These are phyloP conservation scores for Penicillium capsulatum DNA, from an alignment of 2,329 filamentous ascomycete genomes.

Conservation along the genomic window DNA sequence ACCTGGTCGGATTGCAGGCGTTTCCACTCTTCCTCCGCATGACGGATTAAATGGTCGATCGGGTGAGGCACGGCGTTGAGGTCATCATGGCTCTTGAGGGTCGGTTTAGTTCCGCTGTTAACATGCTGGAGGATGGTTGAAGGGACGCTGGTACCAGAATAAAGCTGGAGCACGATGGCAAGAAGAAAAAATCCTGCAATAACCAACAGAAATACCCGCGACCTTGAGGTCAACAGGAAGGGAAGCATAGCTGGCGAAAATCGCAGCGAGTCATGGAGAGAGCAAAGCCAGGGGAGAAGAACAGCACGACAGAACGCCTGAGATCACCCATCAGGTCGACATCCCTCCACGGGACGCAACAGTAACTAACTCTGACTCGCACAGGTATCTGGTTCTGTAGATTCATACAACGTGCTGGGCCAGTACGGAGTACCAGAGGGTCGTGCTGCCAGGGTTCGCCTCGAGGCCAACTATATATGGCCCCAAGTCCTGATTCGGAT, in stretches of 20 bases:
- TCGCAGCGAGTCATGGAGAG: no score
- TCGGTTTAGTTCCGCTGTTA: conserved; percentile 11
- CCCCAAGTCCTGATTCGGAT: no score
- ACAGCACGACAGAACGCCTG: no score
- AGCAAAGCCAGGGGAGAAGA: no score
- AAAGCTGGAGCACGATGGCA: neutral
- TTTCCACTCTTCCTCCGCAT: conserved; percentile 13
- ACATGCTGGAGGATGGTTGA: conserved; percentile 8
- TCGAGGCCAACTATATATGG: no score
- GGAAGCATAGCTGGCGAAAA: neutral
- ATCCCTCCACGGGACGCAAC: no score
- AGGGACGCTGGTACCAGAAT: neutral
- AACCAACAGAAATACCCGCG: neutral
- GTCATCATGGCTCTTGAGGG: neutral
- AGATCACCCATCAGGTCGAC: no score
- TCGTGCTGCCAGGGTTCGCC: no score
- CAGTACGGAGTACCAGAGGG: no score
- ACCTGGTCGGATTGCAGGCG: conserved; percentile 29
- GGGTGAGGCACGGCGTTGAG: conserved; percentile 10
- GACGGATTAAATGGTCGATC: conserved; percentile 17
- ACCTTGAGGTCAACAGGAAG: neutral
- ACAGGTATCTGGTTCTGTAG: no score
- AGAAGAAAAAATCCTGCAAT: neutral
- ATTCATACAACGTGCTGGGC: no score
- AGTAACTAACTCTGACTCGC: no score